phyloP scores from a whole-genome alignment of 257 asterid genomes.

The Solanum clarkiae region DNA sequence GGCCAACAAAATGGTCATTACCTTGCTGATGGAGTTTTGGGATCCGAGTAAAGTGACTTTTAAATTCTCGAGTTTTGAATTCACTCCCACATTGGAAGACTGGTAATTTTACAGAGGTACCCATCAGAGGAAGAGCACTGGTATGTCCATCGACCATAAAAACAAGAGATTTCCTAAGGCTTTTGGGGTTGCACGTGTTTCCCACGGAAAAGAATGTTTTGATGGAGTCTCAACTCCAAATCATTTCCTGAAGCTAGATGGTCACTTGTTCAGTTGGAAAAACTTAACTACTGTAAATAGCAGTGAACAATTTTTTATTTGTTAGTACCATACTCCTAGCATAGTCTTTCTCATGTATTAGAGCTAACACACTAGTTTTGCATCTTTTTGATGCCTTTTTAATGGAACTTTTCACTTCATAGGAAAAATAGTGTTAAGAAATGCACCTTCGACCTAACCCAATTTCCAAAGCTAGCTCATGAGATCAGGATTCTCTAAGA shows the following conservation, averaged over 20 bases:
- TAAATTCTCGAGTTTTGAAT: too few relatives aligned
- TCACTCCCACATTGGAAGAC: too few relatives aligned
- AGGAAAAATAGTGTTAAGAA: neutral
- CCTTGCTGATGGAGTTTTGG: too few relatives aligned
- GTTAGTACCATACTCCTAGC: neutral
- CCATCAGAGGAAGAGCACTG: too few relatives aligned
- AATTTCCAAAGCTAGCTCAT: neutral
- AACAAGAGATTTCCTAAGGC: too few relatives aligned
- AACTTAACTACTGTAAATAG: neutral
- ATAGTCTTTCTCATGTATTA: neutral
- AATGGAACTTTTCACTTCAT: neutral
- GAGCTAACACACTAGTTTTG: neutral
- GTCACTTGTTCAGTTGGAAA: neutral
- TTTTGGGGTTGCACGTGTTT: too few relatives aligned
- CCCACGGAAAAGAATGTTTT: neutral
- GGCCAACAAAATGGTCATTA: too few relatives aligned
- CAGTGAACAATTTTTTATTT: neutral
- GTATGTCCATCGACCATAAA: too few relatives aligned
- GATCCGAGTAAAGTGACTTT: too few relatives aligned
- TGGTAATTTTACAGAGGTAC: too few relatives aligned
- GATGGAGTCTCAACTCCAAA: neutral
- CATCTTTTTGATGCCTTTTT: neutral
- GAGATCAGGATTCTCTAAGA: neutral
- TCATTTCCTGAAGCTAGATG: neutral
- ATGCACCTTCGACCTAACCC: neutral